Base-by-base conservation (phyloP, 768 basidiomycete genomes). In the Lactarius evosmus region DNA sequence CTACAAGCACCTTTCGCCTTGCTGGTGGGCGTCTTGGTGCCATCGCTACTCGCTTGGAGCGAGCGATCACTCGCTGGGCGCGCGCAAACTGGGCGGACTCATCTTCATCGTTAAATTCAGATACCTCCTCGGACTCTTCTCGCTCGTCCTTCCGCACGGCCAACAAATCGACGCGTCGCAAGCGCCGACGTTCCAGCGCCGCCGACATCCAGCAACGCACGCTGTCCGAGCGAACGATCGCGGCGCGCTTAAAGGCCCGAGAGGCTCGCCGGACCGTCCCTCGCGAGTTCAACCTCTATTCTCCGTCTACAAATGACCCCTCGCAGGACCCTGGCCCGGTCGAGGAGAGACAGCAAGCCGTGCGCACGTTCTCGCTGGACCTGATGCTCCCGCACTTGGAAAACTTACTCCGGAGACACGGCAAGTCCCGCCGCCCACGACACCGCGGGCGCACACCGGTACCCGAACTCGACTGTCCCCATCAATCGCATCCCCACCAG, bases 51-150 rank as follows among this genome's bases (percentile, higher is more conserved):
- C 81, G 87, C 40, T 80, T 90, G 11, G 89, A 91, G 67, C 78
- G 81, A 55, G 88, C 88, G 7, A 88, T 90, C 63, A 76, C 85
- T 40, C 82, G 85, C 63, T 91, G 89, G 89, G 87, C 88, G 25
- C 78, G 84, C 65, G 78, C 79, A 46, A 79, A 78, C 70, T 75
- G 76, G 59, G 64, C 55, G 8, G 64, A 61, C 1, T 76, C 79
- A 0, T 71, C 76, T 2, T 77, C 82, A 0, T 80, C 80, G n/a
- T 78, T 81, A 2, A 46, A 40, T 4, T 74, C 78, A 3, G 69
- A 69, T 69, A 78, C 73, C 70, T 79, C 78, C 32, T 74, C 72
- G 30, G 76, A 78, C n/a, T 80, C 81, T 30, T 75, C 57, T 60
- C 64, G 54, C 63, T 70, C 64, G 61, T 76, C 63, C 77, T 81